Conservation (phyloP, 2,329 filamentous ascomycete genomes). For the Aspergillus sp. region DNA sequence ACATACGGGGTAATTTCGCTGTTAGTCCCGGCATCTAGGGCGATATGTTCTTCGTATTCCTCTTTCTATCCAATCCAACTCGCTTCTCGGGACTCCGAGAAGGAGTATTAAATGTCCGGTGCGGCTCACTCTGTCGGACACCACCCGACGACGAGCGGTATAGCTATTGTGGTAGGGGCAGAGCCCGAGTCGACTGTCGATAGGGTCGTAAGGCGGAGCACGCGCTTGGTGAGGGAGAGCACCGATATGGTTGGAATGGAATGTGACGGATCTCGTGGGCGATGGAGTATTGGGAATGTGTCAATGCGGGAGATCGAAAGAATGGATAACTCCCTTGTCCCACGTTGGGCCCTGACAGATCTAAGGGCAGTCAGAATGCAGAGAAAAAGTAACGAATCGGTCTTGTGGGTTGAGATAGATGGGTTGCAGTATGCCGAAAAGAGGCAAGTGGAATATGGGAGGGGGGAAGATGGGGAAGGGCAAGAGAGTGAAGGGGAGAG, state of each 20-base stretch:
- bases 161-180: neutral
- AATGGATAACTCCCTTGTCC: slow-evolving; percentile 17
- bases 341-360: slow-evolving; percentile 22
- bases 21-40: slow-evolving; percentile 10
- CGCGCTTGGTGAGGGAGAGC: slow-evolving; percentile 6
- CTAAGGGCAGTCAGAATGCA: slow-evolving; percentile 28
- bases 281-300: slow-evolving; percentile 12
- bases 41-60: slow-evolving; percentile 11
- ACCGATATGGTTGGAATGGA: slow-evolving; percentile 22
- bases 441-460: slow-evolving; percentile 27
- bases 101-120: slow-evolving; percentile 30
- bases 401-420: neutral
- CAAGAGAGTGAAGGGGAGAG: slow-evolving; percentile 21
- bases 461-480: slow-evolving; percentile 21
- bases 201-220: neutral
- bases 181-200: neutral
- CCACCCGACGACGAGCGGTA: neutral
- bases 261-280: slow-evolving; percentile 25
- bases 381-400: slow-evolving; percentile 3
- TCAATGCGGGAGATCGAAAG: slow-evolving; percentile 14
- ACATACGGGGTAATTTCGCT: slow-evolving; percentile 22
- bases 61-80: slow-evolving; percentile 26
- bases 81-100: slow-evolving; percentile 45
- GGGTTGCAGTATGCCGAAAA: slow-evolving; percentile 16
- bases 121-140: slow-evolving; percentile 12